These are phyloP conservation scores for Aspergillaceae sp. DNA, from an alignment of 2,329 filamentous ascomycete genomes.

Conservation along the genomic window DNA sequence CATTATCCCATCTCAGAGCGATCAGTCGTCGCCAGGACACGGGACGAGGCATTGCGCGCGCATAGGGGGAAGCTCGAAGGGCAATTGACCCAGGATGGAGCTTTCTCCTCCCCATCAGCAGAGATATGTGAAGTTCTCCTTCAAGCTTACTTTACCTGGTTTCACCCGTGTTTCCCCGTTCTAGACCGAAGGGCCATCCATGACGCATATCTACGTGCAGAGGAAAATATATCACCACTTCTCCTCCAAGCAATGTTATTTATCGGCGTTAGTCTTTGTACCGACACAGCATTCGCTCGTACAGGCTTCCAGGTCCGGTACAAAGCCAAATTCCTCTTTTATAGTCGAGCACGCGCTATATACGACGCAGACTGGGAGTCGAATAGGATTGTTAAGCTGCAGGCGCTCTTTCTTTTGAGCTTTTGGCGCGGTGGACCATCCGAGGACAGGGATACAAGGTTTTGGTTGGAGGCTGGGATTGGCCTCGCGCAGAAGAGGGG, in stretches of 20 bases:
- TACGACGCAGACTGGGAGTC: conserved; percentile 48
- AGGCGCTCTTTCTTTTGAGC: conserved; percentile 47
- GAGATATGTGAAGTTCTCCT: conserved; percentile 38
- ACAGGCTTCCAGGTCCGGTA: conserved; percentile 44
- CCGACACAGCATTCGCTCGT: conserved; percentile 36
- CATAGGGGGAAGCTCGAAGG: conserved; percentile 26
- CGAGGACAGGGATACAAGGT: conserved; percentile 42
- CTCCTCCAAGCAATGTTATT: conserved; percentile 48
- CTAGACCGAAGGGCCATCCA: conserved; percentile 41
- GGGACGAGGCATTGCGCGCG: conserved; percentile 13
- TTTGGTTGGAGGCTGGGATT: conserved; percentile 46
- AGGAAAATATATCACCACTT: conserved; percentile 40
- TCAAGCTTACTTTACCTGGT: conserved; percentile 48
- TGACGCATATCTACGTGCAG: conserved; percentile 19
- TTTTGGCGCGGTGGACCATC: conserved; percentile 47
- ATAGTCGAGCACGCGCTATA: conserved; percentile 43
- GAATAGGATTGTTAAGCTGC: conserved; percentile 43
- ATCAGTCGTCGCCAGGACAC: conserved; percentile 7
- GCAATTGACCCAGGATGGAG: conserved; percentile 32
- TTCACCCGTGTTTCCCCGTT: conserved; percentile 50
- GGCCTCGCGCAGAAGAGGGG: conserved; percentile 43
- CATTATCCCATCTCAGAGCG: conserved; percentile 29
- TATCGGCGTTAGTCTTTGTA: conserved; percentile 47
- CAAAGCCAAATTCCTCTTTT: conserved; percentile 44
- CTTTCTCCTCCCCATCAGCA: conserved; percentile 40